Conservation (phyloP, 2,329 filamentous ascomycete genomes). For the Simplicillium aogashimaense region DNA sequence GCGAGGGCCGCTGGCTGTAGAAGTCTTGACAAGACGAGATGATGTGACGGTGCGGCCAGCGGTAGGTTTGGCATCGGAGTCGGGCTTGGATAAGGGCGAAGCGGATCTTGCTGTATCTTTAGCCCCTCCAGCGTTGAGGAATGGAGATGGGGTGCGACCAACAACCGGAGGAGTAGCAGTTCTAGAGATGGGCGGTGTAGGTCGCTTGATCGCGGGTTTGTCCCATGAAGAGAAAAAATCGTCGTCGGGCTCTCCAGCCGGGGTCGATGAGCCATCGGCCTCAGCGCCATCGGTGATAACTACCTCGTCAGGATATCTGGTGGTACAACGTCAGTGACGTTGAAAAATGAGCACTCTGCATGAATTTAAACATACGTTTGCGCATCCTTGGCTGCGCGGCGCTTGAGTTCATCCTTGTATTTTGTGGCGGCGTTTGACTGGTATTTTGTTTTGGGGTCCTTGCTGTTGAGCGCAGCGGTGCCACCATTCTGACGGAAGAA, state of each 20-base stretch:
- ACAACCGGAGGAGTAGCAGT: constrained; percentile 76
- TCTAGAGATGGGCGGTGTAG: constrained; percentile 85
- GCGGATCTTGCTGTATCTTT: constrained; percentile 68
- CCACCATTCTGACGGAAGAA: constrained; percentile 97
- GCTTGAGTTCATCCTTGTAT: constrained; percentile 95
- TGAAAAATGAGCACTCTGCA: neutral
- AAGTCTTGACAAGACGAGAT: constrained; percentile 70
- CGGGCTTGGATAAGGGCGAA: constrained; percentile 65
- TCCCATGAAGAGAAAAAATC: constrained; percentile 99
- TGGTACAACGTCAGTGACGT: constrained; percentile 7
- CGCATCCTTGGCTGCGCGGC: constrained; percentile 72
- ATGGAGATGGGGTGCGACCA: constrained; percentile 79
- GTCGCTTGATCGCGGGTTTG: constrained; percentile 92
- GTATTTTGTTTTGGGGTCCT: constrained; percentile 95
- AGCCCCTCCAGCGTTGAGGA: constrained; percentile 63
- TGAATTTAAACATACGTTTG: constrained; percentile 54
- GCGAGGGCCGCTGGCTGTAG: constrained; percentile 53
- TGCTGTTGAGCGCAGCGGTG: constrained; percentile 86
- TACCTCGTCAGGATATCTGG: constrained; percentile 75
- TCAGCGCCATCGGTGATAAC: constrained; percentile 67
- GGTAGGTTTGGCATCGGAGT: constrained; percentile 45
- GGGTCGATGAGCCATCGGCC: constrained; percentile 60
- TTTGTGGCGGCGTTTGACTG: constrained; percentile 86
- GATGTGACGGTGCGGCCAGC: constrained; percentile 68
- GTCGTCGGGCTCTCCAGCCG: constrained; percentile 77